phyloP scores from a whole-genome alignment of 192 early-diverging fungal genomes.

The Gamsiella multidivaricata region DNA sequence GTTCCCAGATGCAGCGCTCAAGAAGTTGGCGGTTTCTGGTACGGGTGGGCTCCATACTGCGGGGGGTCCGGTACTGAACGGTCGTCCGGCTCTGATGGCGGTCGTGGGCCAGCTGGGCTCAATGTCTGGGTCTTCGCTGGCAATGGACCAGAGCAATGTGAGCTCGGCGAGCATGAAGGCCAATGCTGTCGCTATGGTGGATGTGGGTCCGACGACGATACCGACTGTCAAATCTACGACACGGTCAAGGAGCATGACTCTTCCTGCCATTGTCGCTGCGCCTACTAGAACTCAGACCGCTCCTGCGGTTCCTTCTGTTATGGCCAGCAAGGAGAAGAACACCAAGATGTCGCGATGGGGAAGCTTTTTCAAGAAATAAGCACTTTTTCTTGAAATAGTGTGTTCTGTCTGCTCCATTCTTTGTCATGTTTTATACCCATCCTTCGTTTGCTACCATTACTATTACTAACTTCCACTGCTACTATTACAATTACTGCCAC shows the following conservation, averaged over 20 bases:
- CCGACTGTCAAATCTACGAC: not conserved
- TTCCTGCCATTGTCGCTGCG: not conserved
- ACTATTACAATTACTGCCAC: too few relatives aligned
- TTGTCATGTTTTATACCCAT: too few relatives aligned
- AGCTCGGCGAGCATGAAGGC: slow-evolving; percentile 5
- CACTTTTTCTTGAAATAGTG: not conserved
- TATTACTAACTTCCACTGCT: too few relatives aligned
- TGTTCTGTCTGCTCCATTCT: too few relatives aligned
- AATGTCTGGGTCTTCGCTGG: not conserved
- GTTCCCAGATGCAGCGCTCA: slow-evolving; percentile 7
- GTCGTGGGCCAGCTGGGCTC: not conserved
- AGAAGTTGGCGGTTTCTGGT: not conserved
- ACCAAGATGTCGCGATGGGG: slow-evolving; percentile 41
- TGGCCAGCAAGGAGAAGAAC: too few relatives aligned
- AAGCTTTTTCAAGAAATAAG: slow-evolving; percentile 40
- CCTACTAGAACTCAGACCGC: not conserved
- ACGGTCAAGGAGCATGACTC: not conserved
- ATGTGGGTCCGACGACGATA: not conserved
- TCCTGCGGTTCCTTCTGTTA: not conserved
- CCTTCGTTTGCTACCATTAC: too few relatives aligned
- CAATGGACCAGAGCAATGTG: not conserved
- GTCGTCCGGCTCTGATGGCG: not conserved
- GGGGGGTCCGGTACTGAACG: not conserved
- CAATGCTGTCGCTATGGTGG: not conserved
- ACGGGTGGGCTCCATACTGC: slow-evolving; percentile 15